Percentiles rank a stretch among this genome's conserved stretches.
Evolutionary conservation across 208 protist species (phyloP).

Genomic region (Naegleria gruberi): DNA sequence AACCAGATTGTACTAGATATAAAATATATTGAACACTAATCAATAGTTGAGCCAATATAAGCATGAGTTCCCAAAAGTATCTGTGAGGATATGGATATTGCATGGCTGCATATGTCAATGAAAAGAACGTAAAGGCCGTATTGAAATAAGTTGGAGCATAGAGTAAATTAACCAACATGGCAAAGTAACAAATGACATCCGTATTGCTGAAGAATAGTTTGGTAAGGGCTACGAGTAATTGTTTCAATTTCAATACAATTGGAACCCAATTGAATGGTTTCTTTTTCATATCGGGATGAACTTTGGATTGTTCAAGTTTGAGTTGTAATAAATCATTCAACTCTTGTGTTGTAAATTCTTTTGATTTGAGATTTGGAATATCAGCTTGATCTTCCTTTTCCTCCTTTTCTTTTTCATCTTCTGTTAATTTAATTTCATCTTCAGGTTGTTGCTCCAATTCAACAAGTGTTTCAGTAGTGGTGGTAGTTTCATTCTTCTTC

Average conservation of each 20-base stretch:
- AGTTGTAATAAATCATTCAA: not conserved
- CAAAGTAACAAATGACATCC: not conserved
- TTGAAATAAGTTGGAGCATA: not conserved
- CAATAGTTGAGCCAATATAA: not conserved
- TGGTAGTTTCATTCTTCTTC: not conserved
- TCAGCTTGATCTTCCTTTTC: not conserved
- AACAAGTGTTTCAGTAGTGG: not conserved
- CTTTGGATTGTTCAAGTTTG: not conserved
- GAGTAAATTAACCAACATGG: not conserved
- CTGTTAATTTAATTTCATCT: not conserved
- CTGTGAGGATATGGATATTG: conserved; percentile 13
- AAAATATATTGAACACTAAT: conserved; percentile 10
- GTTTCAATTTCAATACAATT: not conserved
- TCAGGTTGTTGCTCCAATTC: too few species aligned
- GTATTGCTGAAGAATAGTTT: not conserved
- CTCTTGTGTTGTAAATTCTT: too few species aligned
- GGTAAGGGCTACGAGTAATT: not conserved
- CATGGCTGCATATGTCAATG: not conserved
- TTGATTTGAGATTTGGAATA: not conserved
- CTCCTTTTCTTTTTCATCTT: not conserved
- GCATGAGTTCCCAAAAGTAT: not conserved
- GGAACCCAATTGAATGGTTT: not conserved
- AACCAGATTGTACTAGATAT: not conserved
- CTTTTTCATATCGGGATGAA: not conserved
- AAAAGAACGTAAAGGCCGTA: not conserved